Base-by-base conservation (phyloP, 1,284 basidiomycete species). In the Earliella scabrosa region DNA sequence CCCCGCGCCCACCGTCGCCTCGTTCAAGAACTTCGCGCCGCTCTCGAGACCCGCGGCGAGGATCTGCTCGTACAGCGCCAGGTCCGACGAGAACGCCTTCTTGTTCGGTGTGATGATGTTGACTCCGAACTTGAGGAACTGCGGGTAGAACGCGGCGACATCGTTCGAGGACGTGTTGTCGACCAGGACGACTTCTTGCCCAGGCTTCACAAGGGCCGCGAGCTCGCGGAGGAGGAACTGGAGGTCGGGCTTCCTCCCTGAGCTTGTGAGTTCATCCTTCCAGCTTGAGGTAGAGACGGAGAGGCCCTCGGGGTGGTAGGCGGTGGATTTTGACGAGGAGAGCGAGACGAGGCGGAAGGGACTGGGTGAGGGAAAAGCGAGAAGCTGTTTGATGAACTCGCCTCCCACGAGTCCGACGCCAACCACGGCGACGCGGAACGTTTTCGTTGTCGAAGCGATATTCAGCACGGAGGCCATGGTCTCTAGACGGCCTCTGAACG, bases 51-150 rank as follows among this genome's bases (percentile, higher is more conserved):
- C 80, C 0, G 86, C 82, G 11, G 71, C 68, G 32, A 88, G 64
- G 63, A 98, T 95, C 36, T 77, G 73, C 52, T 90, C 77, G 71
- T 92, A 98, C 36, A 98, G 76, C 16, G 69, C 68, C 31, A 89
- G 75, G n/a, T 84, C 79, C 0, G 90, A 88, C 4, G 94, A 97
- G 70, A 91, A 94, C 0, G 92, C 97, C 77, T 98, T 98, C 75
- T 99, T 99, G 82, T 98, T 99, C 14, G 97, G 97, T 0, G 97
- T 99, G 41, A 97, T 88, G 61, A 99, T 85, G 70, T 90, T 86
- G 52, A 98, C 83, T 8, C 95, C 95, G 7, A 83, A 82, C 50
- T 79, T 76, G 54, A 99, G 77, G 75, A 97, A 90, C 26, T 78
- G 75, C 0, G 97, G 94, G 73, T 99, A 99, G 58, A 91, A 73